A percentile compares a stretch with the other conserved stretches of the same genome.
These are phyloP conservation scores for Linum tenue DNA, from an alignment of 345 rosid genomes.

Conservation along the genomic window DNA sequence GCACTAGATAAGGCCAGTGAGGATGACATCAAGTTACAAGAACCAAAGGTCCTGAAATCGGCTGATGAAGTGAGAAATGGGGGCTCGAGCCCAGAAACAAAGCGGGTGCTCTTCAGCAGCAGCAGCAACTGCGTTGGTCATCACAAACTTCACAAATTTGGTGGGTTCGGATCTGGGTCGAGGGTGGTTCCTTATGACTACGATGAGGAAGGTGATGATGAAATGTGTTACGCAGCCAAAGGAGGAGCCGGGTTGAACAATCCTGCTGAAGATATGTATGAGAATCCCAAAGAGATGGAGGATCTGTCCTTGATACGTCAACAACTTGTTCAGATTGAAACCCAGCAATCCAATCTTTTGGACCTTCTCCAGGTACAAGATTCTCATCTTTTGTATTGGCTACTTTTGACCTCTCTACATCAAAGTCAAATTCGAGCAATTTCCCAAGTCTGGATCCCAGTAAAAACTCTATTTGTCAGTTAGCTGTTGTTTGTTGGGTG, in stretches of 20 bases:
- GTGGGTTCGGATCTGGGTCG: conserved; percentile 45
- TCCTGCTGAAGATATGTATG: conserved; percentile 28
- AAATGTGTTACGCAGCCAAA: conserved; percentile 14
- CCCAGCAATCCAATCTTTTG: conserved; percentile 70
- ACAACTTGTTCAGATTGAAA: conserved; percentile 79
- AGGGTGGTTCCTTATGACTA: conserved; percentile 40
- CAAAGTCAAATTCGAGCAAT: background rate
- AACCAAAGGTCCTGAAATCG: conserved; percentile 17
- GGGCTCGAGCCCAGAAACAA: conserved; percentile 36
- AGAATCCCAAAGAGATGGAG: conserved; percentile 45
- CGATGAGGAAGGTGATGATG: conserved; percentile 24
- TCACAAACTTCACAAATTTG: conserved; percentile 31
- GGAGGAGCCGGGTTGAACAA: conserved; percentile 20
- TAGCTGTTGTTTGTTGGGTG: background rate
- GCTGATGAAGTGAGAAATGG: conserved; percentile 19
- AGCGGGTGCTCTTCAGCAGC: conserved; percentile 32
- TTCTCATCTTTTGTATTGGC: background rate
- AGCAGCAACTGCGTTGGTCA: conserved; percentile 12
- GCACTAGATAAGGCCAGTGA: conserved; percentile 19
- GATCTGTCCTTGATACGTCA: conserved; percentile 52
- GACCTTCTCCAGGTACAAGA: conserved; percentile 71
- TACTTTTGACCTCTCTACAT: background rate
- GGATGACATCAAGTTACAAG: conserved; percentile 18
- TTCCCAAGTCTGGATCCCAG: background rate
- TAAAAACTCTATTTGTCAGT: background rate